These are phyloP conservation scores for Penicillium canescens DNA, from an alignment of 495 filamentous ascomycete genomes.

Conservation along the genomic window DNA sequence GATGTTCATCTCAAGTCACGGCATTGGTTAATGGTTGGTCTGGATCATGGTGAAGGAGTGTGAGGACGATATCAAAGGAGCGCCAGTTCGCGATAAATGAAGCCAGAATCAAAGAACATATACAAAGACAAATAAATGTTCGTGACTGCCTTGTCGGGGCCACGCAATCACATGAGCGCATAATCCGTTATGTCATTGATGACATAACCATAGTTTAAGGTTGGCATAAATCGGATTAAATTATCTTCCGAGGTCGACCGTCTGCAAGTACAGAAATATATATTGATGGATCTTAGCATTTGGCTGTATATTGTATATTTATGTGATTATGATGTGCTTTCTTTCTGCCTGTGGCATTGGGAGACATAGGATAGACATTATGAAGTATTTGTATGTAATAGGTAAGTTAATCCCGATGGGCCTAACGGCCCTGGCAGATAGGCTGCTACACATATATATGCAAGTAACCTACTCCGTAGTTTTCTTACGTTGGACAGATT, in stretches of 20 bases:
- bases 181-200: neutral
- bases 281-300: too few relatives aligned
- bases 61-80: conserved; percentile 2
- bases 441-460: too few relatives aligned
- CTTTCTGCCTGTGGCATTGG: too few relatives aligned
- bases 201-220: conserved; percentile 2
- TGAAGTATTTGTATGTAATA: too few relatives aligned
- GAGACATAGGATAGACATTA: too few relatives aligned
- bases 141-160: conserved; percentile 14
- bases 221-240: conserved; percentile 1
- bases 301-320: too few relatives aligned
- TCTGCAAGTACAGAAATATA: too few relatives aligned
- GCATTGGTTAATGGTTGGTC: conserved; percentile 15
- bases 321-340: too few relatives aligned
- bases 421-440: too few relatives aligned
- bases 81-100: neutral
- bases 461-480: too few relatives aligned
- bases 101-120: neutral
- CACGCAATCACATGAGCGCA: conserved; percentile 10
- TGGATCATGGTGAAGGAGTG: conserved; percentile 15
- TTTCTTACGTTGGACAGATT: too few relatives aligned
- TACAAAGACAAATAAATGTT: neutral
- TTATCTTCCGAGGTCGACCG: neutral
- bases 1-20: conserved; percentile 26
- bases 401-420: too few relatives aligned